Evolutionary conservation across 345 rosid genomes (phyloP), one percentile per base, ranked within the genome.

Genomic region (Lepidium sativum): DNA sequence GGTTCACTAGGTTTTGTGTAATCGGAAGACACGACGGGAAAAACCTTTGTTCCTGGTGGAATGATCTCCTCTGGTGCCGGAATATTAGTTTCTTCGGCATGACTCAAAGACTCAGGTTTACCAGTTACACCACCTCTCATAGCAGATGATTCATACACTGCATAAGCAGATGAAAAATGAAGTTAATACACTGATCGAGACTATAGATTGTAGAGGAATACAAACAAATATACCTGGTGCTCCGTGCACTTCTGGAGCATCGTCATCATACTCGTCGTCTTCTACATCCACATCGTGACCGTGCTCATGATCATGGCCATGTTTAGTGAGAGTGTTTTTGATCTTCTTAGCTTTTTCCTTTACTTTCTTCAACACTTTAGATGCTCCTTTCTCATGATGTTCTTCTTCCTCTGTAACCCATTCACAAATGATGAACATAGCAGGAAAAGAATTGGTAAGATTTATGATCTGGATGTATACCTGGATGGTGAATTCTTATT

Each of bases 271-370:
- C 7, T 78, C 83, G 25, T 23, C 2, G 1, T 83, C 82, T 51
- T 89, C 91, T 64, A 77, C 82, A 4, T 81, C 84, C 9, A 79
- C 72, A 66, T 83, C 91, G 40, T 78, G 82, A 63, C 72, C 79
- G 10, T 78, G 74, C 4, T 41, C 59, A 39, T 77, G 84, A 34
- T 80, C 82, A 64, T 78, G 83, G 8, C 82, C 82, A 23, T 89
- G 87, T 63, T 75, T 77, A 3, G 74, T 75, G 10, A 94, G 75
- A 7, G 81, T 77, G 79, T 85, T 82, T 76, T 83, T 92, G 29
- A 92, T 78, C 78, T 82, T 86, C 82, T 68, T 87, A 3, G 97
- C 97, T 68, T 82, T 89, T 4, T 75, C 89, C 52, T 84, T 94
- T 64, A 84, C 91, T 71, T 83, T 88, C 80, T 73, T 80, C 60